Base-by-base conservation (phyloP, 495 filamentous ascomycete genomes). In the Podospora sp. region DNA sequence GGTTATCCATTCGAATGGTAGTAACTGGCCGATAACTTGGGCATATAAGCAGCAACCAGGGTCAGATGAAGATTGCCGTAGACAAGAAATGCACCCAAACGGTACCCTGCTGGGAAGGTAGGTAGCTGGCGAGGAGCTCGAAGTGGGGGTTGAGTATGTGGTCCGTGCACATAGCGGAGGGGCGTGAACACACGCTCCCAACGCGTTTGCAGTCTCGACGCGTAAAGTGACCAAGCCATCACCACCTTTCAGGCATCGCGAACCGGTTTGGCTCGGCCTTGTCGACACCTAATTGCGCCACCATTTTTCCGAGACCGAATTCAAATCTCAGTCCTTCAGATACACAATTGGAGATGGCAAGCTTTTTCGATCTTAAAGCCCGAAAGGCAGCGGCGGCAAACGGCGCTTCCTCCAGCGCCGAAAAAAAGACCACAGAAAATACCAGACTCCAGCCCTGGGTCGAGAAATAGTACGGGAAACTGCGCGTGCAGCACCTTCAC, bases 351-450 rank as follows among this genome's bases (percentile, higher is more conserved):
- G 59, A 21, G 33, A 91, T 91, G 87, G 86, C 92, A 29, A 93
- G 83, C 75, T 99, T 98, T 81, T 99, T 99, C 79, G 93, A 95
- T 76, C 86, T 97, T 69, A 97, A 94, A 80, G 95, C 94, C 51
- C 91, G 93, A 26, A 92, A 92, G 78, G 93, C 90, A 8, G 92
- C 91, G 1, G 91, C 87, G 25, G 88, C 89, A 29, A 81, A 80
- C 56, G 80, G 83, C 24, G 77, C 83, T 56, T 77, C 77, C 12
- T 66, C 84, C 6, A 81, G 84, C 67, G 88, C 85, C 58, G 76
- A 79, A 71, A 84, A 84, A 56, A 69, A 76, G 64, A 84, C 85
- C 69, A 92, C 89, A 73, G 87, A 92, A 67, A 84, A 80, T 22
- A 82, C 80, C 36, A 85, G 87, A 68, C 81, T 89, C 36, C 94